Evolutionary conservation across 192 early-diverging fungal species (phyloP), one percentile per base, ranked within the genome.

Genomic region (Mortierella claussenii): DNA sequence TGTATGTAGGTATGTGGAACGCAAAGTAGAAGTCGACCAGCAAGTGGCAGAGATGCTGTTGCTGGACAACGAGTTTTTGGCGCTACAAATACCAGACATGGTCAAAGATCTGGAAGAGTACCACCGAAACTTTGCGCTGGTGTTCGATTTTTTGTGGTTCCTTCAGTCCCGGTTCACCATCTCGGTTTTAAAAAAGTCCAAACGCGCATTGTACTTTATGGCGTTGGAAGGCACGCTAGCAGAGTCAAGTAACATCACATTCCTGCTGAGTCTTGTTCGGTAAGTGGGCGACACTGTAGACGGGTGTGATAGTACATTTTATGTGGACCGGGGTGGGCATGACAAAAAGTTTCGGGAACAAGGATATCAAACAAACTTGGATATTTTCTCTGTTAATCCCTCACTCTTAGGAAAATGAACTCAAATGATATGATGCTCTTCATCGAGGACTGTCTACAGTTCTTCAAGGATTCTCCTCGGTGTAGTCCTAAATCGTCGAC

Each of bases 131-230:
- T 95, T 91, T 62, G 57, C 82, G 30, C 42, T 89, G 6, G 89
- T 85, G 7, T 83, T 94, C 49, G 78, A 83, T 23, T 80, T 91
- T 47, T 37, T 93, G 3, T 51, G 80, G 46, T 70, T 67, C 18
- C 52, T 96, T 17, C 92, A 95, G 69, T 59, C 70, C 21, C 82
- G 79, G 21, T 83, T 83, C 46, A 74, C 82, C 5, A 75, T 69
- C n/a, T 80, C 69, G 15, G 46, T 70, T 1, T 37, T 67, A n/a
- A 76, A 70, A 7, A 90, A 89, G 69, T 82, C 90, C 4, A 84
- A 85, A 31, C 84, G 89, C 2, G 88, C 84, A 18, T 78, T 96
- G 24, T 89, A 94, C 61, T 85, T 89, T 30, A 85, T 89, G 50
- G 85, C 82, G 1, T 60, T 96, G 13, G 71, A 82, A 31, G 55